These are phyloP conservation scores for Chalaropsis ovoidea DNA, from an alignment of 2,329 filamentous ascomycete genomes.

Conservation along the genomic window DNA sequence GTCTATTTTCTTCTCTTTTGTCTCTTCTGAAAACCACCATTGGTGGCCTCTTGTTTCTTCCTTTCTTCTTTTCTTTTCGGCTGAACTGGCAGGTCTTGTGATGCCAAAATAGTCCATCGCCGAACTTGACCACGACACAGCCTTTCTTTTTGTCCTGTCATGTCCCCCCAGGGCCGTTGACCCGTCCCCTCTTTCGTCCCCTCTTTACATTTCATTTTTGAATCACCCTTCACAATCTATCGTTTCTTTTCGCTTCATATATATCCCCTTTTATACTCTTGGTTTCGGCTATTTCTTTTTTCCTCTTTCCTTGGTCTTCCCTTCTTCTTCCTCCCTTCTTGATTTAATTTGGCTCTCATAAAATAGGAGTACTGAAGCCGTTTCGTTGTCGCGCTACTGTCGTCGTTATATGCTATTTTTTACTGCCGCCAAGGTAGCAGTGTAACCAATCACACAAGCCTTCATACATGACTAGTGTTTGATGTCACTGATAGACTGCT, in stretches of 20 bases:
- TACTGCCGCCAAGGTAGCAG: background rate
- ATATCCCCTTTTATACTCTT: conserved; percentile 15
- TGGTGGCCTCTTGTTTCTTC: conserved; percentile 4
- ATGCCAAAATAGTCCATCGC: background rate
- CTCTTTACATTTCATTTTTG: conserved; percentile 19
- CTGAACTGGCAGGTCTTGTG: conserved; percentile 6
- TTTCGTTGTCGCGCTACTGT: background rate
- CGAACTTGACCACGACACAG: background rate
- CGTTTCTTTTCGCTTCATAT: conserved; percentile 13
- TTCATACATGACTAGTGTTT: background rate
- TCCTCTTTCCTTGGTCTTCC: background rate
- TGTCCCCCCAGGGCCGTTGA: background rate
- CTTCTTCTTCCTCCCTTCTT: background rate
- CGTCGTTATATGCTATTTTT: background rate
- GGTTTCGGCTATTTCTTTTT: background rate
- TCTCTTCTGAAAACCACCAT: background rate
- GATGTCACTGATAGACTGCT: background rate
- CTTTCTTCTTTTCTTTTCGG: background rate
- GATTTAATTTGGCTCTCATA: conserved; percentile 11
- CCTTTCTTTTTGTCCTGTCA: conserved; percentile 9
- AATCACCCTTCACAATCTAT: conserved; percentile 3
- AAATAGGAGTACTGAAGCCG: conserved; percentile 2
- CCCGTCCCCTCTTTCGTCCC: conserved; percentile 1
- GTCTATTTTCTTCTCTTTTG: background rate
- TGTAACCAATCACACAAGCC: background rate